These are phyloP conservation scores for Pezicula neosporulosa DNA, from an alignment of 2,329 filamentous ascomycete species.

Conservation along the genomic window DNA sequence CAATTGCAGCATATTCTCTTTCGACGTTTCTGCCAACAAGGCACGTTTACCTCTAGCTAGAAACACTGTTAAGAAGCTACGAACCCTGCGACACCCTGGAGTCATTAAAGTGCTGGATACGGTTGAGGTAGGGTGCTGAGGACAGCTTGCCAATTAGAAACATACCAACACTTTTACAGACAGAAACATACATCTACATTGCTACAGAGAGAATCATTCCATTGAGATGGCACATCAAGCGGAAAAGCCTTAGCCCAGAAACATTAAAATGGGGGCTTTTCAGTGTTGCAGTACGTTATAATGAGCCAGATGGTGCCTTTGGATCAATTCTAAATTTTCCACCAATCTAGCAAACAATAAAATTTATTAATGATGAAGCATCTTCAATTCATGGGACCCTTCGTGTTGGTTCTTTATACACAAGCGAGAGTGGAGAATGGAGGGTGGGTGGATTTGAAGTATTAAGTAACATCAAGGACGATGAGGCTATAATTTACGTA, in stretches of 20 bases:
- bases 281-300: slow-evolving; percentile 66
- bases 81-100: slow-evolving; percentile 89
- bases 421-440: slow-evolving; percentile 96
- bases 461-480: slow-evolving; percentile 91
- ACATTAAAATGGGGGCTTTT: slow-evolving; percentile 96
- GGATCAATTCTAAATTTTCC: background rate
- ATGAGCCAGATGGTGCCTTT: background rate
- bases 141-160: slow-evolving; percentile 5
- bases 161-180: slow-evolving; percentile 46
- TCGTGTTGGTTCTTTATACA: slow-evolving; percentile 83
- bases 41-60: slow-evolving; percentile 80
- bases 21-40: slow-evolving; percentile 80
- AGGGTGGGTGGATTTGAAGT: slow-evolving; percentile 93
- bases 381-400: slow-evolving; percentile 87
- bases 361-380: slow-evolving; percentile 94
- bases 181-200: slow-evolving; percentile 93
- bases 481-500: slow-evolving; percentile 88
- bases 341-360: slow-evolving; percentile 71
- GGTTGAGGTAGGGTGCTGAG: slow-evolving; percentile 64
- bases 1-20: slow-evolving; percentile 94
- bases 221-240: slow-evolving; percentile 83
- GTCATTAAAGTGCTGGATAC: slow-evolving; percentile 93
- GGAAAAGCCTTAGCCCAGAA: slow-evolving; percentile 84
- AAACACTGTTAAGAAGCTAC: slow-evolving; percentile 90
- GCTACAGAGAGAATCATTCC: slow-evolving; percentile 88